phyloP scores from a whole-genome alignment of 352 stramenopile genomes.

The Globisporangium perplexum region DNA sequence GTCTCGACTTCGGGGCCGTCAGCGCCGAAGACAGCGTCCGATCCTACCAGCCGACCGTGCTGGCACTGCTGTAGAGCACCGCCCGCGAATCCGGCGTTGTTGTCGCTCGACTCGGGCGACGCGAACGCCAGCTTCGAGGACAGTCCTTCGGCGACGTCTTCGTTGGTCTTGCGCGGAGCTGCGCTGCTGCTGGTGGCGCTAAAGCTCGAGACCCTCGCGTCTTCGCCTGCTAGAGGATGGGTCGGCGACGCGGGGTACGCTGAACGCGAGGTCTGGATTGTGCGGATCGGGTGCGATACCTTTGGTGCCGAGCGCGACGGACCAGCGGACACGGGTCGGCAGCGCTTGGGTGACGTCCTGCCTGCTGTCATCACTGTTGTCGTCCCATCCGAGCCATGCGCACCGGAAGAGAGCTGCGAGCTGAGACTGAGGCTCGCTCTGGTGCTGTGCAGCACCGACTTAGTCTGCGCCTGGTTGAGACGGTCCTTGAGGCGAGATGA shows the following conservation, averaged over 20 bases:
- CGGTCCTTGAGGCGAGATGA: slow-evolving; percentile 42
- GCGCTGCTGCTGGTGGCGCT: not conserved
- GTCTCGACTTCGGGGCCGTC: slow-evolving; percentile 1
- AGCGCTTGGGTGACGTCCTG: slow-evolving; percentile 57
- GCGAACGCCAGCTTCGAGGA: not conserved
- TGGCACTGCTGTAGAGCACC: too few species aligned
- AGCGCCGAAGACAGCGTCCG: not conserved
- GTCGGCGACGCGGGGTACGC: slow-evolving; percentile 24
- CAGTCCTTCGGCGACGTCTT: not conserved
- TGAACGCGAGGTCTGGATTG: slow-evolving; percentile 56
- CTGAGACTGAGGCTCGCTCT: slow-evolving; percentile 8
- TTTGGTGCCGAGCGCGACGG: slow-evolving; percentile 38
- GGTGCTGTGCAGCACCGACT: slow-evolving; percentile 18
- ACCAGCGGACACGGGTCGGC: slow-evolving; percentile 52
- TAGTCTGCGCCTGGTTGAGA: slow-evolving; percentile 41
- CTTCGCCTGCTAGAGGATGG: not conserved
- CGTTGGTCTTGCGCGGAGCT: not conserved
- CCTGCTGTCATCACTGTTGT: slow-evolving; percentile 23
- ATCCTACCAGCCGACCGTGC: not conserved
- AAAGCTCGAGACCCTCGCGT: not conserved
- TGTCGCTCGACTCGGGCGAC: not conserved
- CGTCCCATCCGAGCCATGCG: slow-evolving; percentile 2
- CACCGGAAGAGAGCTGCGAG: slow-evolving; percentile 1
- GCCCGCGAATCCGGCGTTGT: not conserved
- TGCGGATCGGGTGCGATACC: slow-evolving; percentile 17